A percentile compares a stretch with the other conserved stretches of the same genome.
Evolutionary conservation across 768 basidiomycete genomes (phyloP).

Genomic region (Amanita jacksonii): DNA sequence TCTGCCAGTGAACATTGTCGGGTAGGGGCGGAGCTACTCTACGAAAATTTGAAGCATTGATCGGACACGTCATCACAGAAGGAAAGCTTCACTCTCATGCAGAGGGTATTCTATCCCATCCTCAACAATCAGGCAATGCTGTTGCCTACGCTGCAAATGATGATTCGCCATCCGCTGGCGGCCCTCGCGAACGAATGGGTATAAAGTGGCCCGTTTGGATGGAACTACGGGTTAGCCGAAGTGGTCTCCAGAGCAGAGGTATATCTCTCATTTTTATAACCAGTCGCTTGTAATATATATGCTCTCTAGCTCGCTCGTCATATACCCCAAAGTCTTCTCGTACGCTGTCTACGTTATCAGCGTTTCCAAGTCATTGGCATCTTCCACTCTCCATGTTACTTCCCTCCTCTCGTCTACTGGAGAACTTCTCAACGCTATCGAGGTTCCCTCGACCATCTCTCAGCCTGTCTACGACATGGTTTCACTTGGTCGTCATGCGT

Average conservation of each 20-base stretch:
- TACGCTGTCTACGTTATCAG: constrained; percentile 50
- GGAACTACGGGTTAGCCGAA: constrained; percentile 38
- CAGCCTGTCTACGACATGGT: constrained; percentile 24
- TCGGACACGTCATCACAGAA: constrained; percentile 62
- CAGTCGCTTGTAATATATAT: neutral
- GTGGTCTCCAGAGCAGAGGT: constrained; percentile 72
- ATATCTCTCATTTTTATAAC: neutral
- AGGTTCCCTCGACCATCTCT: constrained; percentile 43
- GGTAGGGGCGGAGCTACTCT: constrained; percentile 63
- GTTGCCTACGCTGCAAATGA: constrained; percentile 27
- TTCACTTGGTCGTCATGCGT: constrained; percentile 15
- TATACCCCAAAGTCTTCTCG: constrained; percentile 52
- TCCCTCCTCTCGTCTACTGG: constrained; percentile 49
- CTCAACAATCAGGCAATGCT: constrained; percentile 47
- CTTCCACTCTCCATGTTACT: constrained; percentile 61
- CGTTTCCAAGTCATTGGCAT: constrained; percentile 35
- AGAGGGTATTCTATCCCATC: constrained; percentile 35
- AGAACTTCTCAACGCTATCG: constrained; percentile 33
- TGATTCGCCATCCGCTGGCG: constrained; percentile 12
- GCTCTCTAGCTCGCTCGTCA: constrained; percentile 43
- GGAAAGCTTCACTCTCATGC: constrained; percentile 41
- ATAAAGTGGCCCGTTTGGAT: constrained; percentile 44
- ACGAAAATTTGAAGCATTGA: constrained; percentile 53
- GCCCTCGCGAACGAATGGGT: constrained; percentile 38
- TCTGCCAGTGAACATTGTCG: constrained; percentile 64